Conservation (phyloP, 257 asterid species). For the Nicotiana benthamiana region DNA sequence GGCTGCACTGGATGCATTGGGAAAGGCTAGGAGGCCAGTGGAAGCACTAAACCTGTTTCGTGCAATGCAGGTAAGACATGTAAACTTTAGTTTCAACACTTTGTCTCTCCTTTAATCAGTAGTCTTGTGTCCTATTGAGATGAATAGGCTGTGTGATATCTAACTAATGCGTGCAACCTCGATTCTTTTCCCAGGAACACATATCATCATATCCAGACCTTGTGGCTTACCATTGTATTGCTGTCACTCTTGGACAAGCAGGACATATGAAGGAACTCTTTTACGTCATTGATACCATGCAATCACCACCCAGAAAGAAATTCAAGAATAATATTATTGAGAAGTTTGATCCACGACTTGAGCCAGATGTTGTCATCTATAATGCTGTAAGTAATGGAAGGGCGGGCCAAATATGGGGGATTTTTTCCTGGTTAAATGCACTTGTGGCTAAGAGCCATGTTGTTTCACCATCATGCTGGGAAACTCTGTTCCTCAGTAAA, state of each 20-base stretch:
- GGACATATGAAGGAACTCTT: constrained; percentile 92
- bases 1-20: constrained; percentile 82
- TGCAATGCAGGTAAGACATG: constrained; percentile 63
- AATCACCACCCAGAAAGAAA: constrained; percentile 78
- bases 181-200: constrained; percentile 40
- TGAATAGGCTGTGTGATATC: background rate
- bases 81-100: background rate
- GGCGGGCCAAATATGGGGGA: background rate
- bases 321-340: constrained; percentile 55
- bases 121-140: constrained; percentile 4
- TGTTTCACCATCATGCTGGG: constrained; percentile 1
- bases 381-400: constrained; percentile 60
- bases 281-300: constrained; percentile 84
- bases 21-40: constrained; percentile 86
- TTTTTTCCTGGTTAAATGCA: background rate
- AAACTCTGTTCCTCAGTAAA: background rate
- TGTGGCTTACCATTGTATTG: constrained; percentile 76
- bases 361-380: constrained; percentile 74
- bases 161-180: constrained; percentile 5
- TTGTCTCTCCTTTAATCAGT: background rate
- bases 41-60: constrained; percentile 84
- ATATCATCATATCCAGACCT: constrained; percentile 79
- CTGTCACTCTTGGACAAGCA: constrained; percentile 98
- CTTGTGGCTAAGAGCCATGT: background rate
- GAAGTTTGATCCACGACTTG: constrained; percentile 90